These are phyloP conservation scores for Ceratocystis cubensis DNA, from an alignment of 2,329 filamentous ascomycete species.

Conservation along the genomic window DNA sequence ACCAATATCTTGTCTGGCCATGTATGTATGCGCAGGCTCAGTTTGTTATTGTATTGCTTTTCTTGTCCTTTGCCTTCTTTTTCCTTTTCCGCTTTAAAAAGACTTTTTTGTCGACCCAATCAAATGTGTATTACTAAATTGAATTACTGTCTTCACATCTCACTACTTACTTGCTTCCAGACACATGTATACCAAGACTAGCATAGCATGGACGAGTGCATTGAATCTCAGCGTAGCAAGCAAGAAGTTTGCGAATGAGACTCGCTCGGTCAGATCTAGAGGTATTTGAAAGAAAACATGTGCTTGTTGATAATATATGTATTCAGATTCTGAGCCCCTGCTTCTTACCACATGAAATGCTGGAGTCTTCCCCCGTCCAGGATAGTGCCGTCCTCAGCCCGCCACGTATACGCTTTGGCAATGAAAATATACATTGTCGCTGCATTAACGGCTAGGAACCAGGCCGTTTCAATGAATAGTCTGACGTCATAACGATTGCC, in stretches of 20 bases:
- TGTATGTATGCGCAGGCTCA: conserved; percentile 13
- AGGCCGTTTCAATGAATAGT: conserved; percentile 49
- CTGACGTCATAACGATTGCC: conserved; percentile 33
- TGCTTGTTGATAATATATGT: no score
- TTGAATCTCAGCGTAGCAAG: no score
- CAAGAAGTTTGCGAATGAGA: no score
- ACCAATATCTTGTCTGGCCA: not conserved
- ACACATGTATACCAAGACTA: no score
- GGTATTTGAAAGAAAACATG: no score
- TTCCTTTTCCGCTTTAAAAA: not conserved
- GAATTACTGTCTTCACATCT: no score
- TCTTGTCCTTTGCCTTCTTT: not conserved
- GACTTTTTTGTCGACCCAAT: not conserved
- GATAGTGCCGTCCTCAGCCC: conserved; percentile 36
- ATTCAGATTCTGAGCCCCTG: not conserved
- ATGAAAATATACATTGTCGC: conserved; percentile 62
- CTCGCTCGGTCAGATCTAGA: no score
- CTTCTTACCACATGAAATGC: conserved; percentile 64
- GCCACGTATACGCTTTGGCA: conserved; percentile 55
- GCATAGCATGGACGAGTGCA: no score
- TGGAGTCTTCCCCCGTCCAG: conserved; percentile 49
- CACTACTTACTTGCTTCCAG: no score
- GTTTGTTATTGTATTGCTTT: not conserved
- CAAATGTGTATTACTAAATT: not conserved
- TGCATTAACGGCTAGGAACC: conserved; percentile 54